Evolutionary conservation across 2,329 filamentous ascomycete genomes (phyloP).

Genomic region (Verticillium nonalfalfae): DNA sequence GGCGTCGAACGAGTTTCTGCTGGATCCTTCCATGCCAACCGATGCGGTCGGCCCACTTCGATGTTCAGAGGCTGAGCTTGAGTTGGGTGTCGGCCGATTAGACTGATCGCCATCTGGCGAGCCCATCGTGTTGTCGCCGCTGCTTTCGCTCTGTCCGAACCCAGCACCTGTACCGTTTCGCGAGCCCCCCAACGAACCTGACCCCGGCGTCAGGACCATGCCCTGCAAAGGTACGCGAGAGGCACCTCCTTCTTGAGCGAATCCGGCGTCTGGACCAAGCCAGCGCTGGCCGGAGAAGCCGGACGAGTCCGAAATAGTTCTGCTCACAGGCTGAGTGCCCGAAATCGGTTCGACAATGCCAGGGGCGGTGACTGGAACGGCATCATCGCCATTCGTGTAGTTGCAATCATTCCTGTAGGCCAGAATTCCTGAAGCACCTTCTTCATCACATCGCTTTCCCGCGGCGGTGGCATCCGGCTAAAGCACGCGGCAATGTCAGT

Average conservation of each 20-base stretch:
- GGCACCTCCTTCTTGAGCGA: slow-evolving; percentile 1
- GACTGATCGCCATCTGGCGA: slow-evolving; percentile 45
- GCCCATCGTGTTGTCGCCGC: slow-evolving; percentile 37
- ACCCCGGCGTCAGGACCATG: slow-evolving; percentile 8
- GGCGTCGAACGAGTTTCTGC: slow-evolving; percentile 41
- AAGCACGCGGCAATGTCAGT: background rate
- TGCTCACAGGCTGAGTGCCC: slow-evolving; percentile 18
- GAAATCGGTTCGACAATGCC: slow-evolving; percentile 31
- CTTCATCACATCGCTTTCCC: background rate
- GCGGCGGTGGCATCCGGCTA: background rate
- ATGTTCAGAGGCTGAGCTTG: slow-evolving; percentile 42
- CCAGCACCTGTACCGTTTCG: slow-evolving; percentile 18
- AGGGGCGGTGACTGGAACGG: slow-evolving; percentile 28
- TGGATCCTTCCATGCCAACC: slow-evolving; percentile 25
- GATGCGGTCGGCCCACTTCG: slow-evolving; percentile 15
- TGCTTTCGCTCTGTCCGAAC: slow-evolving; percentile 36
- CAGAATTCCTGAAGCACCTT: slow-evolving; percentile 28
- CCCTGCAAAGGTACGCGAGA: slow-evolving; percentile 11
- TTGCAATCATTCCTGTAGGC: slow-evolving; percentile 37
- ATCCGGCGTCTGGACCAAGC: slow-evolving; percentile 32
- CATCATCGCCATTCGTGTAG: slow-evolving; percentile 30
- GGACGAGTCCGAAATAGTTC: slow-evolving; percentile 13
- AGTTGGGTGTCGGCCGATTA: slow-evolving; percentile 54
- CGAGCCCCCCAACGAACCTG: slow-evolving; percentile 8
- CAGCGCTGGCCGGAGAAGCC: slow-evolving; percentile 25